These are phyloP conservation scores for Penicillium maclennaniae DNA, from an alignment of 495 filamentous ascomycete genomes.

Conservation along the genomic window DNA sequence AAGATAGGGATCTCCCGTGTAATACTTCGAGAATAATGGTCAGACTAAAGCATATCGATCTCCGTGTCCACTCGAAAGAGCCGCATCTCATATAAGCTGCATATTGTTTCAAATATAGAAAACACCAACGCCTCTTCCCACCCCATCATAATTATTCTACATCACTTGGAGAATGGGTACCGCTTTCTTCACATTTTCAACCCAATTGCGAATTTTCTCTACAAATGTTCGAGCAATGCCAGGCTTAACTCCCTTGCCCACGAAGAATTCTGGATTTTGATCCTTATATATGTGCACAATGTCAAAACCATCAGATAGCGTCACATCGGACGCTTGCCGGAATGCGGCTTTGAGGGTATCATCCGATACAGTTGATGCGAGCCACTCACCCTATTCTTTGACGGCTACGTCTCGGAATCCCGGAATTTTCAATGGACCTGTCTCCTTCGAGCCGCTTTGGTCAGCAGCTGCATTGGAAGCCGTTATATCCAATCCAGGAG, in stretches of 20 bases:
- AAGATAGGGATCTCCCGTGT: too few relatives aligned
- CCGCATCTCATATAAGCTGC: too few relatives aligned
- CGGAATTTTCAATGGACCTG: constrained; percentile 6
- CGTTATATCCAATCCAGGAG: neutral
- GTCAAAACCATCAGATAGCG: constrained; percentile 20
- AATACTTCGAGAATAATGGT: too few relatives aligned
- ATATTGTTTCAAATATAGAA: neutral
- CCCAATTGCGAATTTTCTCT: constrained; percentile 22
- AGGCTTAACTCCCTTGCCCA: constrained; percentile 10
- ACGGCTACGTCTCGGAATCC: constrained; percentile 17
- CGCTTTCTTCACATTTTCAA: constrained; percentile 12
- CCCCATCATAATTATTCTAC: neutral
- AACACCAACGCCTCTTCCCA: neutral
- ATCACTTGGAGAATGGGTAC: neutral
- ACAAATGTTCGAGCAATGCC: constrained; percentile 23
- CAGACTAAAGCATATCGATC: too few relatives aligned
- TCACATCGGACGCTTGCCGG: constrained; percentile 16
- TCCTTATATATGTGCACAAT: constrained; percentile 25
- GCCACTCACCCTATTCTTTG: constrained; percentile 25
- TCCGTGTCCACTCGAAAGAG: too few relatives aligned
- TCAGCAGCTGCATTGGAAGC: neutral
- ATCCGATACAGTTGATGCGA: constrained; percentile 19
- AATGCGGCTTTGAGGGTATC: constrained; percentile 21
- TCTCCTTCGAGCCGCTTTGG: constrained; percentile 2
- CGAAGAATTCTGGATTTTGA: constrained; percentile 22